A percentile compares a stretch with the other conserved stretches of the same genome.
Evolutionary conservation across 2,329 filamentous ascomycete genomes (phyloP).

Genomic region (Penicillium hesseltinei): DNA sequence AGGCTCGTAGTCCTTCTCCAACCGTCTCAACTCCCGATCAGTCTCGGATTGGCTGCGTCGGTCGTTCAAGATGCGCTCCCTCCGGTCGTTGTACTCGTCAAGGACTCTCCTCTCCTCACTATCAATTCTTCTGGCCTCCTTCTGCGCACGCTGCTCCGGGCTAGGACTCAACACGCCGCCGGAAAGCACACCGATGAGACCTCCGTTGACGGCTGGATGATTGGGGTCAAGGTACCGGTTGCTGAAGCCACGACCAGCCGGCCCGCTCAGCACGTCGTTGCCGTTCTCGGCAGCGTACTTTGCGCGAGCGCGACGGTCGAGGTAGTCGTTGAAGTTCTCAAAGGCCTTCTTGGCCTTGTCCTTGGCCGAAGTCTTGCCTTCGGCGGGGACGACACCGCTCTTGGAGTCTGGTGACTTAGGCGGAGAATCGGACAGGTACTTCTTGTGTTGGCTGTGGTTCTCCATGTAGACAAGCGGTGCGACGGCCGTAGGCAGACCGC

Average conservation of each 20-base stretch:
- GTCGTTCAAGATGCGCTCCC: neutral
- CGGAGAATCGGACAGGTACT: neutral
- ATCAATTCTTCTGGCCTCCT: neutral
- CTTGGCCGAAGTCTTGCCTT: neutral
- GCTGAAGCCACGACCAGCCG: slow-evolving; percentile 31
- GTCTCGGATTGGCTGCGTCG: neutral
- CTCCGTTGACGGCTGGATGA: slow-evolving; percentile 49
- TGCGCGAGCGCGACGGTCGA: slow-evolving; percentile 4
- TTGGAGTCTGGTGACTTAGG: neutral
- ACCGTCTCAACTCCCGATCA: neutral
- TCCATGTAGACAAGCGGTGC: neutral
- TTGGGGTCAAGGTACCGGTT: slow-evolving; percentile 52
- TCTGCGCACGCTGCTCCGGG: neutral
- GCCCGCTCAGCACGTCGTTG: neutral
- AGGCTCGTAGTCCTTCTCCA: neutral
- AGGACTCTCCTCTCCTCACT: neutral
- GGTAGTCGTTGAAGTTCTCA: slow-evolving; percentile 5
- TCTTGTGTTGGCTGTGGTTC: neutral
- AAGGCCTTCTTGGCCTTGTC: neutral
- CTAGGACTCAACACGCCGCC: slow-evolving; percentile 34
- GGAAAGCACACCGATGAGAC: slow-evolving; percentile 45
- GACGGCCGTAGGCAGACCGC: neutral
- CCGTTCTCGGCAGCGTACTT: neutral
- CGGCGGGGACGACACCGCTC: neutral
- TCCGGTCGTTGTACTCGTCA: neutral